Evolutionary conservation across 129 eudicot genomes (phyloP), one percentile per base, ranked within the genome.

Genomic region (Flaveria bidentis): DNA sequence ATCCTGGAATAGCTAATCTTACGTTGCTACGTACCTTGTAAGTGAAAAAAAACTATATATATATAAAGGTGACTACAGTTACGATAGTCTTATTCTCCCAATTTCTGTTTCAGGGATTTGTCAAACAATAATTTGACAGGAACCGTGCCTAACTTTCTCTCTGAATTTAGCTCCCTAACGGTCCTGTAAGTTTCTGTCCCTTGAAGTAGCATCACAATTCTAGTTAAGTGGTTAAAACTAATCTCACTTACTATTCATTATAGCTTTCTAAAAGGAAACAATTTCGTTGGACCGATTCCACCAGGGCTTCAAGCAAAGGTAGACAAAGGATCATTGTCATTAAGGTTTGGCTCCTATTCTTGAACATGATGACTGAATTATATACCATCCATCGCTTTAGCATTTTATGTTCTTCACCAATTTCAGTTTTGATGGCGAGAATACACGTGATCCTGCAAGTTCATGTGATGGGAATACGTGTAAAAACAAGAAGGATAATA

Each of bases 51-150:
- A 49, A 49, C 13, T 23, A 18, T 25, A 23, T 44, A 69, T 57
- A 58, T 36, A 58, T 30, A 30, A 57, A 41, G 67, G 6, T 57
- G 18, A 56, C 25, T 22, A 16, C 16, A 20, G 33, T 1, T 1
- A 64, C 51, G 20, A 9, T 33, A 25, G 1, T 22, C 33, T 12
- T 36, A 61, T 49, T 57, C 1, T 72, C 33, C 23, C 23, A 2
- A 14, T 51, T 47, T 6, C 13, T 50, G 49, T 79, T 79, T 72
- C 72, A 85, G 90, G 88, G 88, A 88, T 73, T 69, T 85, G 73
- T 83, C 89, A 8, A 72, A 78, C 76, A 88, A 88, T 68, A 78
- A 69, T 17, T 78, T 88, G 28, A 83, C 86, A 15, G 89, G 92
- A 46, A 33, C 16, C n/a, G 63, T 88, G 33, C 90, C 93, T 6